These are phyloP conservation scores for Jatropha podagrica DNA, from an alignment of 441 rosid species.

Conservation along the genomic window DNA sequence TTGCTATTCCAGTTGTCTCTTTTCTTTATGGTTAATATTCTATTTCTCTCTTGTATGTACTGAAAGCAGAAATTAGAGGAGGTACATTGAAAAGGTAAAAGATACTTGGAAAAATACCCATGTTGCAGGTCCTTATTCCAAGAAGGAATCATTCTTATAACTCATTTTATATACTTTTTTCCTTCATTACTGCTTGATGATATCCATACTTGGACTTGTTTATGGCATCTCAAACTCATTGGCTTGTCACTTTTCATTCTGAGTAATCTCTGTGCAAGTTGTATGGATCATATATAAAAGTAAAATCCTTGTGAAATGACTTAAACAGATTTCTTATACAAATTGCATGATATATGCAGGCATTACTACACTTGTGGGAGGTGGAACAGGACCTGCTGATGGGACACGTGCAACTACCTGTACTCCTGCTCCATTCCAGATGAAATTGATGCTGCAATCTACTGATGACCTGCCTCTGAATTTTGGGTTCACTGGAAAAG, in stretches of 20 bases:
- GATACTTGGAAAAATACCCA: neutral
- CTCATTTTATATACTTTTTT: neutral
- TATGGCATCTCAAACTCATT: neutral
- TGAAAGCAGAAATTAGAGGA: neutral
- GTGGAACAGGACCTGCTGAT: constrained; percentile 95
- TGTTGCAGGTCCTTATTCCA: neutral
- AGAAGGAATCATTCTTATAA: neutral
- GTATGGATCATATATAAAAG: constrained; percentile 3
- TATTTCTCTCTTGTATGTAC: neutral
- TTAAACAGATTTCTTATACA: constrained; percentile 1
- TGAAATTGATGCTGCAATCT: constrained; percentile 94
- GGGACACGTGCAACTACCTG: constrained; percentile 98
- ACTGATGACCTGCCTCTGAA: constrained; percentile 89
- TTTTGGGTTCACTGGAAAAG: constrained; percentile 98
- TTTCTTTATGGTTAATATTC: too few species aligned
- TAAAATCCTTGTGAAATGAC: constrained; percentile 10
- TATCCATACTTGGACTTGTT: neutral
- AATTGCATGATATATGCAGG: constrained; percentile 43
- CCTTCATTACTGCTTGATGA: neutral
- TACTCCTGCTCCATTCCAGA: constrained; percentile 77
- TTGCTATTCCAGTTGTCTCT: neutral
- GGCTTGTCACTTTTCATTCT: neutral
- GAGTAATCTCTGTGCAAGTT: neutral
- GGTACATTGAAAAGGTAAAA: neutral
- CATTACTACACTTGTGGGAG: constrained; percentile 86